A percentile compares a stretch with the other conserved stretches of the same genome.
Conservation (phyloP, 129 eudicot species). For the Flaveria brownii region DNA sequence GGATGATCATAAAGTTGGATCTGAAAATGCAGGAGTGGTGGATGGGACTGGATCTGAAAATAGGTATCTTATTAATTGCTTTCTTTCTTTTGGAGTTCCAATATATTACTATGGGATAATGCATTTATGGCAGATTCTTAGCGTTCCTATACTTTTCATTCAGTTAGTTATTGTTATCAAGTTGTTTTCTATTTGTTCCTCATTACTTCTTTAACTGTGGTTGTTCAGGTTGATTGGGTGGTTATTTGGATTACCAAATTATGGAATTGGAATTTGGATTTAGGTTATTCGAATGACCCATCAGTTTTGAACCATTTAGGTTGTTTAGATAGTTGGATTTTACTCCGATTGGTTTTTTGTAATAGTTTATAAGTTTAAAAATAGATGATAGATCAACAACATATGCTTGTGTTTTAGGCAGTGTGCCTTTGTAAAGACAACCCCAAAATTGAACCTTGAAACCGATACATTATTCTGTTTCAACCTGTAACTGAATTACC, state of each 20-base stretch:
- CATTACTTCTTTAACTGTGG: background rate
- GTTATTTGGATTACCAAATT: background rate
- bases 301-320: background rate
- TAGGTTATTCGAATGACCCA: background rate
- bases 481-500: background rate
- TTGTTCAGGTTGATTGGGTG: slow-evolving; percentile 16
- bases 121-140: slow-evolving; percentile 12
- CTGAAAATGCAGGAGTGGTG: slow-evolving; percentile 39
- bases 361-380: background rate
- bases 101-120: background rate
- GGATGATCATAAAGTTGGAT: slow-evolving; percentile 44
- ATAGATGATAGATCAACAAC: background rate
- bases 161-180: slow-evolving; percentile 2
- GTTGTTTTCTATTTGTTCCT: background rate
- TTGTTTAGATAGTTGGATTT: background rate
- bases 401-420: background rate
- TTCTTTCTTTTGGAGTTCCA: slow-evolving; percentile 6
- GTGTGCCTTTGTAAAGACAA: background rate
- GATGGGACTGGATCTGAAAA: slow-evolving; percentile 43
- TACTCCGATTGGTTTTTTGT: background rate
- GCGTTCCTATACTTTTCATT: background rate
- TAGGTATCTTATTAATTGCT: slow-evolving; percentile 38
- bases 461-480: background rate
- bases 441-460: background rate
- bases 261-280: background rate